A percentile compares a stretch with the other conserved stretches of the same genome.
Evolutionary conservation across 129 eudicot genomes (phyloP).

Genomic region (Pulicaria dysenterica): DNA sequence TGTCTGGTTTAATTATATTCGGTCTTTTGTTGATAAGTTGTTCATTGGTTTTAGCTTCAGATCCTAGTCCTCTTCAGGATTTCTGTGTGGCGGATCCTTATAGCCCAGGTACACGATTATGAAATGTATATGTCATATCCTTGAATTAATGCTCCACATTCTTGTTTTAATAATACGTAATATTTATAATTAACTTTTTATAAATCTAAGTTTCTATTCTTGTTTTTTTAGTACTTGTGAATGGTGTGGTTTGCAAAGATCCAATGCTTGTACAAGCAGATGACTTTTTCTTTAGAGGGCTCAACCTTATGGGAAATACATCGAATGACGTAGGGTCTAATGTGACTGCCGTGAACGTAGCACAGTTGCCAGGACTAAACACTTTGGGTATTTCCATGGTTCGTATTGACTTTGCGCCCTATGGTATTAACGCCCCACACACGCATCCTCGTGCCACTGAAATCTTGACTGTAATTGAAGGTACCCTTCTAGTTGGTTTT

Average conservation of each 20-base stretch:
- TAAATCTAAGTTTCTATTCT: neutral
- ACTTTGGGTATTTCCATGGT: conserved; percentile 46
- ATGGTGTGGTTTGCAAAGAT: conserved; percentile 39
- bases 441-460: conserved; percentile 37
- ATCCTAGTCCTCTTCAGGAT: too few species aligned
- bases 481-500: conserved; percentile 37
- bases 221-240: conserved; percentile 15
- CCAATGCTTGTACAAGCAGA: conserved; percentile 14
- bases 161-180: too few species aligned
- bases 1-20: too few species aligned
- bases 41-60: too few species aligned
- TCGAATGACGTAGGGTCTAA: conserved; percentile 35
- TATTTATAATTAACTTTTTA: too few species aligned
- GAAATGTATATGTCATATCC: too few species aligned
- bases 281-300: conserved; percentile 41
- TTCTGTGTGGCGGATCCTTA: too few species aligned
- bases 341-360: conserved; percentile 36
- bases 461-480: conserved; percentile 34
- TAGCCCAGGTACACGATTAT: too few species aligned
- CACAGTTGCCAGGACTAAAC: conserved; percentile 43
- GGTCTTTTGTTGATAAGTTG: too few species aligned
- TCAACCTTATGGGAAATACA: conserved; percentile 30
- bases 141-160: too few species aligned
- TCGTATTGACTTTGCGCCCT: conserved; percentile 38
- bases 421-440: conserved; percentile 36